Base-by-base conservation (phyloP, 352 stramenopile genomes). In the Pythium scleroteichum region DNA sequence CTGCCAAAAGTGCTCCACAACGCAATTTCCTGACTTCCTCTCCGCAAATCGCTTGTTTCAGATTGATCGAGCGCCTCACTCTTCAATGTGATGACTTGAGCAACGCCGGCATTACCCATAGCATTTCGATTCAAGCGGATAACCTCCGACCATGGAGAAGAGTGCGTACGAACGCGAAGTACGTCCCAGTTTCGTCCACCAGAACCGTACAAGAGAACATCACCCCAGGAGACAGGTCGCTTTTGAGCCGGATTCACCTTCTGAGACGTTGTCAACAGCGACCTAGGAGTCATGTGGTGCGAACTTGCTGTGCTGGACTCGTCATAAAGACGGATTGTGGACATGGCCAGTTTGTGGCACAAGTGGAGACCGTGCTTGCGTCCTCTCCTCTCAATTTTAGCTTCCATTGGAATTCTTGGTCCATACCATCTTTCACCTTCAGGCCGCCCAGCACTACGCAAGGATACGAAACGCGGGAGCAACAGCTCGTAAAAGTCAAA, bases 341-440 rank as follows among this genome's bases (percentile, higher is more conserved):
- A 94, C 78, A 93, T 92, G n/a, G 75, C 76, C 59, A 92, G 86
- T 46, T 84, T 90, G 58, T 96, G 87, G 38, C 87, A 94, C 46
- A 96, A 63, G 53, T 96, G 85, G n/a, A 96, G 64, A 6, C 87
- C 85, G 61, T 90, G 64, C 35, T 77, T 69, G 22, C 79, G 79
- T 3, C 87, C 87, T 59, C 72, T 68, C 42, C 79, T 82, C 23
- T 88, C 79, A 27, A 94, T 60, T 9, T 51, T 78, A 27, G 64
- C 65, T 17, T 74, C 71, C 78, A 93, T 93, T 2, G 75, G 59
- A 35, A 96, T 72, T n/a, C 79, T 58, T 27, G 85, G 64, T 0
- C 85, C 87, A 46, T 94, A 96, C 87, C 87, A 96, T 19, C 87
- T 62, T 38, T 96, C 87, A 20, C 82, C 82, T 69, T 96, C 87